phyloP scores from a whole-genome alignment of 2,329 filamentous ascomycete species.

The Allantophomopsis cytisporea region DNA sequence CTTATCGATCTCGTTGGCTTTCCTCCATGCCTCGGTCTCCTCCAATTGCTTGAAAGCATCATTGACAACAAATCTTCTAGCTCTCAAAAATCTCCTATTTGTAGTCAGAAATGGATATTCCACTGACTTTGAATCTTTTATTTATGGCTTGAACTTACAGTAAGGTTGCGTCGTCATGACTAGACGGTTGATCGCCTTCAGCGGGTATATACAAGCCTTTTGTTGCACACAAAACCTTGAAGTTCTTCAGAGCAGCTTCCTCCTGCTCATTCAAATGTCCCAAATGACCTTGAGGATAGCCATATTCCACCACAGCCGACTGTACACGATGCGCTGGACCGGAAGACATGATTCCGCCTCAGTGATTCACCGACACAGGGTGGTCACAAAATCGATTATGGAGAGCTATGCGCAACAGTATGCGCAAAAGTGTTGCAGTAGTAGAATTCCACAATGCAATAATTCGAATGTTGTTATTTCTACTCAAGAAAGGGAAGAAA shows the following conservation, averaged over 20 bases:
- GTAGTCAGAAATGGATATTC: not conserved
- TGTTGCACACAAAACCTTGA: slow-evolving; percentile 56
- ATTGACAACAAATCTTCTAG: slow-evolving; percentile 63
- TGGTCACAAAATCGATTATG: too few relatives aligned
- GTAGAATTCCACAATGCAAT: too few relatives aligned
- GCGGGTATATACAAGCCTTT: slow-evolving; percentile 46
- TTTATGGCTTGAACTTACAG: slow-evolving; percentile 33
- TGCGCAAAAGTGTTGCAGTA: too few relatives aligned
- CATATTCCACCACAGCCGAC: slow-evolving; percentile 23
- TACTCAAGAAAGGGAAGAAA: too few relatives aligned
- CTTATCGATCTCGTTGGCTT: slow-evolving; percentile 61
- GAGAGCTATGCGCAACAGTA: too few relatives aligned
- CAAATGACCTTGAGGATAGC: slow-evolving; percentile 66
- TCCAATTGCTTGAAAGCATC: slow-evolving; percentile 77
- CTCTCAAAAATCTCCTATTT: slow-evolving; percentile 68
- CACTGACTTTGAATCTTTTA: not conserved
- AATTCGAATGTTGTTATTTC: too few relatives aligned
- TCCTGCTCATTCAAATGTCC: slow-evolving; percentile 63
- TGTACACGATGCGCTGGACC: slow-evolving; percentile 13
- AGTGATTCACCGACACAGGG: too few relatives aligned
- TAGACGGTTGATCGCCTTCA: slow-evolving; percentile 24
- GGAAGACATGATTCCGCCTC: not conserved
- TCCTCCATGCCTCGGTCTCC: slow-evolving; percentile 79
- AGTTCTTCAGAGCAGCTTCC: slow-evolving; percentile 50
- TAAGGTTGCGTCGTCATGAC: slow-evolving; percentile 60